Base-by-base conservation (phyloP, 371 early-diverging fungal species). In the Paraphysoderma sedebokerense region DNA sequence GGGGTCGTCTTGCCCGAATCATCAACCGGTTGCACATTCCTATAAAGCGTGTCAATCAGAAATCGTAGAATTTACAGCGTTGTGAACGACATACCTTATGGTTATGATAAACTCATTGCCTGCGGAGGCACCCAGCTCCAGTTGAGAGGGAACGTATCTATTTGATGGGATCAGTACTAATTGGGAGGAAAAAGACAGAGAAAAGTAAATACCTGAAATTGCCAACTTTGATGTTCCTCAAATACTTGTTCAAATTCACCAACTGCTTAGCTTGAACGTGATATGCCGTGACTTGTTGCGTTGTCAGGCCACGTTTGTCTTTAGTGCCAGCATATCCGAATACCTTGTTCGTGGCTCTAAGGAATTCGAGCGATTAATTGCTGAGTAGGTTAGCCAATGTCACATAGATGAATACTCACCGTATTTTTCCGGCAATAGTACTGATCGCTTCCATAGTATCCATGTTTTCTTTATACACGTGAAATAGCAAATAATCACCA, bases 261-360 rank as follows among this genome's bases (percentile, higher is more conserved):
- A 97, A 50, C 32, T 71, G 62, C 17, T 71, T 70, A 28, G 81
- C 74, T 13, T 65, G 63, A 4, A 83, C 65, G 19, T 69, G 64
- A 47, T 68, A 66, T 8, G 79, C 81, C 11, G 90, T 83, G 40
- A 92, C 78, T 40, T 74, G 62, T 61, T 99, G 99, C 33, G 79
- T 75, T 1, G 98, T 99, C 39, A 98, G 67, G 0, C 82, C 98
- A 33, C 96, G 79, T 49, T 85, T 86, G 65, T 99, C 99, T 62
- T 99, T 99, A n/a, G 89, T 98, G 12, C 99, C 99, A 0, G 96
- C 92, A 67, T 81, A 85, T 3, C 87, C 70, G 50, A 96, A 77
- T 17, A 59, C 54, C 32, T 78, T 77, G 0, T 60, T n/a, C n/a
- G n/a, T n/a, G n/a, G n/a, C n/a, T n/a, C n/a, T n/a, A 44, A 19